A percentile compares a stretch with the other conserved stretches of the same genome.
Evolutionary conservation across 495 filamentous ascomycete genomes (phyloP).

Genomic region (Hyaloscypha variabilis): DNA sequence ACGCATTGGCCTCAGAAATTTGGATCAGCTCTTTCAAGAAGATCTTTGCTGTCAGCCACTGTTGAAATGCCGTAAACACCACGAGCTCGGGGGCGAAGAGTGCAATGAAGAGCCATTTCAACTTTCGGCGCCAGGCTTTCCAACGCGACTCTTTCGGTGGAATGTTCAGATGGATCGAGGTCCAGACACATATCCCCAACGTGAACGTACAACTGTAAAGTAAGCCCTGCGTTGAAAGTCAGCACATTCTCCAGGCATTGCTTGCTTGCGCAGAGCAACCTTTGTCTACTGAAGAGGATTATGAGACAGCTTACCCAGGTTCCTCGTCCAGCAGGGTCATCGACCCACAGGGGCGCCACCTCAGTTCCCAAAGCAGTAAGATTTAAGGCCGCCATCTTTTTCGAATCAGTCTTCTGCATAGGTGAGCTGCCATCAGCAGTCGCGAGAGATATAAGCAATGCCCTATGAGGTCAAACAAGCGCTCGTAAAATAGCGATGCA

Average conservation of each 20-base stretch:
- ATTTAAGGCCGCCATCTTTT: too few species aligned
- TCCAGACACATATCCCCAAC: conserved; percentile 41
- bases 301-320: not conserved
- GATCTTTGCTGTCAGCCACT: conserved; percentile 13
- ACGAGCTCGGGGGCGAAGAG: conserved; percentile 40
- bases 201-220: conserved; percentile 40
- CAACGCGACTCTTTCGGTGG: conserved; percentile 7
- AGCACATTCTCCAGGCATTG: too few species aligned
- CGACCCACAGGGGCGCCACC: not conserved
- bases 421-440: too few species aligned
- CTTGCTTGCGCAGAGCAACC: too few species aligned
- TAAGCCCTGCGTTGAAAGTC: too few species aligned
- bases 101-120: conserved; percentile 35
- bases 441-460: too few species aligned
- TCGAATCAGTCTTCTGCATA: too few species aligned
- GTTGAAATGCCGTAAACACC: conserved; percentile 29
- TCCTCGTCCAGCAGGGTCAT: not conserved
- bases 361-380: too few species aligned
- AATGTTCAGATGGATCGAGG: conserved; percentile 45
- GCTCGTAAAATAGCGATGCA: too few species aligned
- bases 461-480: too few species aligned
- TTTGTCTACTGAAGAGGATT: too few species aligned
- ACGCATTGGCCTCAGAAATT: not conserved
- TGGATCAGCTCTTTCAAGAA: not conserved
- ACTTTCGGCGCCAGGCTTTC: not conserved